A percentile compares a stretch with the other conserved stretches of the same genome.
These are phyloP conservation scores for Pichia pseudocactophila DNA, from an alignment of 805 yeast genomes.

Conservation along the genomic window DNA sequence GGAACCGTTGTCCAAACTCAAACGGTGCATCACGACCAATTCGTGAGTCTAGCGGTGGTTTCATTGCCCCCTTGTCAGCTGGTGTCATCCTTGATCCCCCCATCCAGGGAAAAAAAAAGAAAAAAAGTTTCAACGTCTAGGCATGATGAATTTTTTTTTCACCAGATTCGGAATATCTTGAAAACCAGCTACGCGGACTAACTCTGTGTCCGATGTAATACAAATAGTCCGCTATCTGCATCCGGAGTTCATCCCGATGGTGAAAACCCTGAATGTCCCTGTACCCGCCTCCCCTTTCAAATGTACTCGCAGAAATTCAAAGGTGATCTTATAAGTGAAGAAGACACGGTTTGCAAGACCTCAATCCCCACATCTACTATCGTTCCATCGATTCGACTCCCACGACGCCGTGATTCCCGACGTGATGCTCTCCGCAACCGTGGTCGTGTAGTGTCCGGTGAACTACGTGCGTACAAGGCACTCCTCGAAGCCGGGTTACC, in stretches of 20 bases:
- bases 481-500: too few species aligned
- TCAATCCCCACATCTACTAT: too few species aligned
- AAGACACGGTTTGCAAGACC: constrained; percentile 10
- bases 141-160: too few species aligned
- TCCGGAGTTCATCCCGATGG: neutral
- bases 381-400: too few species aligned
- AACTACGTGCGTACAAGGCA: too few species aligned
- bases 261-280: too few species aligned
- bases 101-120: neutral
- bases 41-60: constrained; percentile 46
- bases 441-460: too few species aligned
- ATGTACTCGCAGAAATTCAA: constrained; percentile 16
- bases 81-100: neutral
- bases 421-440: too few species aligned
- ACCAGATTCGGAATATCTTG: neutral
- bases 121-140: neutral
- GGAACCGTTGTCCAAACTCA: constrained; percentile 78
- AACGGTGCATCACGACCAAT: constrained; percentile 85
- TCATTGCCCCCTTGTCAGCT: constrained; percentile 10
- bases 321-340: constrained; percentile 18
- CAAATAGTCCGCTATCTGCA: too few species aligned
- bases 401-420: too few species aligned
- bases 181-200: neutral
- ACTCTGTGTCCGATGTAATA: too few species aligned
- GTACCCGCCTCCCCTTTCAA: too few species aligned